phyloP scores from a whole-genome alignment of 179 eudicot genomes.

The Spinacia oleracea region DNA sequence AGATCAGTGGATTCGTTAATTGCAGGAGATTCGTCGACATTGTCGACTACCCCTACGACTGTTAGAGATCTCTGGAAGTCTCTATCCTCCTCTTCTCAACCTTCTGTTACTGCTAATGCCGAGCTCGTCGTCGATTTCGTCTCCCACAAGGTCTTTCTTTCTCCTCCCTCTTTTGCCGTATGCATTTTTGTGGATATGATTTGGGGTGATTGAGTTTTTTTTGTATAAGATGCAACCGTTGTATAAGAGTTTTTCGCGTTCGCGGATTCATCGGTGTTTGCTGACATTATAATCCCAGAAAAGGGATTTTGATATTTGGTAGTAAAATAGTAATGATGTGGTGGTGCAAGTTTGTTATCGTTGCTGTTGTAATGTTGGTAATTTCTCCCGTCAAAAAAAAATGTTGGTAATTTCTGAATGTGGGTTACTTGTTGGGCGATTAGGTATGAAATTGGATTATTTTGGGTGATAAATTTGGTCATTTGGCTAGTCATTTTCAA shows the following conservation, averaged over 20 bases:
- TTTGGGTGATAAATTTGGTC: not conserved
- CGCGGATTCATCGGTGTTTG: no score
- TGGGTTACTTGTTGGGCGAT: not conserved
- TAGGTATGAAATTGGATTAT: not conserved
- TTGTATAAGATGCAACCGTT: no score
- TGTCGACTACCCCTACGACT: constrained; percentile 51
- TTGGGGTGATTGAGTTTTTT: no score
- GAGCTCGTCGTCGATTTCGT: constrained; percentile 76
- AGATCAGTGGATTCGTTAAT: constrained; percentile 53
- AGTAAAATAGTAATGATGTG: not conserved
- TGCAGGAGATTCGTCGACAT: constrained; percentile 20
- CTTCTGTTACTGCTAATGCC: constrained; percentile 52
- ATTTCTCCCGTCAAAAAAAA: no score
- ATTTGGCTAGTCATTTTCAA: not conserved
- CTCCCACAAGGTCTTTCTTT: constrained; percentile 61
- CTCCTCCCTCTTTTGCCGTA: not conserved
- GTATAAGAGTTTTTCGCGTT: no score
- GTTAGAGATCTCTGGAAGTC: constrained; percentile 58
- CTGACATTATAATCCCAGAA: no score
- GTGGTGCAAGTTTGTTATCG: not conserved
- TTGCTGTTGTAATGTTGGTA: constrained; percentile 7
- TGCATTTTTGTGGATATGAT: not conserved
- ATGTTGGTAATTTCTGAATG: not conserved
- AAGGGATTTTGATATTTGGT: not conserved
- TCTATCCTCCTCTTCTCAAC: constrained; percentile 42